These are phyloP conservation scores for Botrytis tulipae DNA, from an alignment of 2,329 filamentous ascomycete genomes.

Conservation along the genomic window DNA sequence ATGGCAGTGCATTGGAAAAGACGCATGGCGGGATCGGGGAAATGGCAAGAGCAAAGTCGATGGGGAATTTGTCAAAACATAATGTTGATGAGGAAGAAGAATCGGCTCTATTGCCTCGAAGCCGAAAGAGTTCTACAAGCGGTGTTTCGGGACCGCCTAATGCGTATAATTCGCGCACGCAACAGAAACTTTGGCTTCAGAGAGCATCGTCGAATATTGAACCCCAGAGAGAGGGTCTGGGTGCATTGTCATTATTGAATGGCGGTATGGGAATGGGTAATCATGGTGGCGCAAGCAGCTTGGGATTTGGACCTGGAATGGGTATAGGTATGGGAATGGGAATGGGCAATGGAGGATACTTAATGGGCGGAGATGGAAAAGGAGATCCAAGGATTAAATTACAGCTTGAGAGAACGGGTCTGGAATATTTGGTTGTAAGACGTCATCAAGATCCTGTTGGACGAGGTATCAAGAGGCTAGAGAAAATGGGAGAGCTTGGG, in stretches of 20 bases:
- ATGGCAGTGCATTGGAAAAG: neutral
- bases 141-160: constrained; percentile 32
- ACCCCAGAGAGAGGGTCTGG: constrained; percentile 43
- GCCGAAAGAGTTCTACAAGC: constrained; percentile 33
- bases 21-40: constrained; percentile 13
- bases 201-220: constrained; percentile 71
- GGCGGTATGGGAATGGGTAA: constrained; percentile 30
- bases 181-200: constrained; percentile 74
- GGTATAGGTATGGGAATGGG: neutral
- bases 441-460: constrained; percentile 70
- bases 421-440: constrained; percentile 73
- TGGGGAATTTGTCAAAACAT: constrained; percentile 15
- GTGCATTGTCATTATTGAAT: constrained; percentile 37
- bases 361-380: constrained; percentile 42
- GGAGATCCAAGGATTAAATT: constrained; percentile 63
- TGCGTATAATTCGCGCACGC: constrained; percentile 55
- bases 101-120: constrained; percentile 47
- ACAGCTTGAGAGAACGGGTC: constrained; percentile 66
- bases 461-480: constrained; percentile 56
- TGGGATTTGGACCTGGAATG: constrained; percentile 6
- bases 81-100: constrained; percentile 41
- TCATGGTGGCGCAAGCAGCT: constrained; percentile 23
- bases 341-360: constrained; percentile 29
- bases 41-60: constrained; percentile 17
- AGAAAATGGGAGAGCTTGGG: constrained; percentile 49